Evolutionary conservation across 2,329 filamentous ascomycete genomes (phyloP).

Genomic region (Helotiales sp.): DNA sequence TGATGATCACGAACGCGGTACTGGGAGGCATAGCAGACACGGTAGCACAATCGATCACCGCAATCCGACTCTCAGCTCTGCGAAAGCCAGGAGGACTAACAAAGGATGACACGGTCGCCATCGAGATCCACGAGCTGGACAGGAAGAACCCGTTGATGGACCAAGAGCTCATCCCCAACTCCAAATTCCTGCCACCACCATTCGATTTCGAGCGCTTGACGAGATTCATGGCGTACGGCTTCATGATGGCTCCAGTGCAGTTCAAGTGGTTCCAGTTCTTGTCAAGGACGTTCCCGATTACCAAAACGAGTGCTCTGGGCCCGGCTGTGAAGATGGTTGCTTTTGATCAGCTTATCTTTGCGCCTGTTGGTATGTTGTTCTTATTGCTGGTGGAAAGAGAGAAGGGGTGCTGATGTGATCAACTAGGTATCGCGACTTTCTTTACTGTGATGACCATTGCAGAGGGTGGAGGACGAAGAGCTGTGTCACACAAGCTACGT

Average conservation of each 20-base stretch:
- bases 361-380: conserved; percentile 72
- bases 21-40: conserved; percentile 96
- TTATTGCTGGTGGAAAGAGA: neutral
- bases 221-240: conserved; percentile 96
- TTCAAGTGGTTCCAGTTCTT: conserved; percentile 96
- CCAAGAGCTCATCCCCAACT: conserved; percentile 69
- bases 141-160: conserved; percentile 73
- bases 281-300: conserved; percentile 80
- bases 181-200: conserved; percentile 70
- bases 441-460: conserved; percentile 97
- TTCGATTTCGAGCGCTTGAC: conserved; percentile 96
- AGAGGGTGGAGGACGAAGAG: conserved; percentile 85
- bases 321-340: conserved; percentile 89
- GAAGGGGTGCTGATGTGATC: conserved; percentile 13
- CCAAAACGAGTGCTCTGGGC: conserved; percentile 72
- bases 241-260: conserved; percentile 92
- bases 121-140: conserved; percentile 88
- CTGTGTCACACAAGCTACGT: conserved; percentile 81
- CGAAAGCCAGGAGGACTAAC: conserved; percentile 63
- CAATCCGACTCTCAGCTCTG: conserved; percentile 71
- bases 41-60: conserved; percentile 89
- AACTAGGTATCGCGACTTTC: conserved; percentile 76
- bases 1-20: conserved; percentile 98
- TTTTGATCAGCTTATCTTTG: conserved; percentile 92
- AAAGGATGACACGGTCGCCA: conserved; percentile 73